These are phyloP conservation scores for Knoxia roxburghii DNA, from an alignment of 257 asterid genomes.

Conservation along the genomic window DNA sequence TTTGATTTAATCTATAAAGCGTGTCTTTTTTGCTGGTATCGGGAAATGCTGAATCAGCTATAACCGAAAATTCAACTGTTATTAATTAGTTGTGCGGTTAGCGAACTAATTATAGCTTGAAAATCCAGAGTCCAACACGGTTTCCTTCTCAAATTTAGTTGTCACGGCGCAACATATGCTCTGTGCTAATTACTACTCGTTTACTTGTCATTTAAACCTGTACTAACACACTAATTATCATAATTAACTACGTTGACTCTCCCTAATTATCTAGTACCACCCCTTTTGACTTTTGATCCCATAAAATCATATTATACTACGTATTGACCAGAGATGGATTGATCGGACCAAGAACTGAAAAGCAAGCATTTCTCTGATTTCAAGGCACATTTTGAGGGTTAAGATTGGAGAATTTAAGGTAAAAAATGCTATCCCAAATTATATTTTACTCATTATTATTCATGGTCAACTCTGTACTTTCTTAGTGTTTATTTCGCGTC, in stretches of 20 bases:
- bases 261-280: conserved; percentile 1
- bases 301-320: conserved; percentile 23
- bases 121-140: neutral
- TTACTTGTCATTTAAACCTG: conserved; percentile 14
- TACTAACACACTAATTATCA: conserved; percentile 12
- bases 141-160: neutral
- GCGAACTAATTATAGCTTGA: too few species aligned
- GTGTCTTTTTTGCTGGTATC: too few species aligned
- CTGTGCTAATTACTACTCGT: too few species aligned
- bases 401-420: conserved; percentile 22
- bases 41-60: too few species aligned
- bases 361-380: conserved; percentile 12
- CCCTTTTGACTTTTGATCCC: conserved; percentile 39
- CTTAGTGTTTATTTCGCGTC: too few species aligned
- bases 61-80: too few species aligned
- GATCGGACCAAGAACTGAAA: conserved; percentile 12
- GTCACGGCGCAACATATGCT: neutral
- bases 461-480: neutral
- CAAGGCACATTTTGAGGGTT: conserved; percentile 39
- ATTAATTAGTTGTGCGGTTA: too few species aligned
- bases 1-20: too few species aligned
- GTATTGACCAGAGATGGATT: conserved; percentile 3
- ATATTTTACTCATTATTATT: neutral
- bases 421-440: neutral
- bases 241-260: conserved; percentile 25